Evolutionary conservation across 2,329 filamentous ascomycete genomes (phyloP).

Genomic region (Colletotrichum trifolii): DNA sequence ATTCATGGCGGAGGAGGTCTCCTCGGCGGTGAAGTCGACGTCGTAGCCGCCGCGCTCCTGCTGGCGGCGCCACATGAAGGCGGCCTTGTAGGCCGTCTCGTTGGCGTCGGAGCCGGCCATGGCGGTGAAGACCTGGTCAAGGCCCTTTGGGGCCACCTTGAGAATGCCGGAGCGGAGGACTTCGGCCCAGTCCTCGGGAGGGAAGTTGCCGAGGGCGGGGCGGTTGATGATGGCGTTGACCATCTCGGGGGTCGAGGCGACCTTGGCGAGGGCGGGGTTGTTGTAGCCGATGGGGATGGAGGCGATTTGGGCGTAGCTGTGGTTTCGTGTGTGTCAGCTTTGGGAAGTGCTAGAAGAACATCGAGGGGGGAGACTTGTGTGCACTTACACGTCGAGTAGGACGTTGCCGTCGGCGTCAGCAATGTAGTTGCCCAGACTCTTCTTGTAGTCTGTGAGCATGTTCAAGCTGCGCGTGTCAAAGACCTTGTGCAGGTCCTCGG

Average conservation of each 20-base stretch:
- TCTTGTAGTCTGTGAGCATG: constrained; percentile 81
- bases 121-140: constrained; percentile 91
- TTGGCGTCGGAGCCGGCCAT: constrained; percentile 93
- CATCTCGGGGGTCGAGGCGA: constrained; percentile 83
- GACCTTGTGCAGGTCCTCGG: constrained; percentile 78
- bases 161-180: constrained; percentile 85
- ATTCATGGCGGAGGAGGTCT: constrained; percentile 80
- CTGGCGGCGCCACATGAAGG: constrained; percentile 92
- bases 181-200: constrained; percentile 83
- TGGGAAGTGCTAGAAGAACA: not conserved
- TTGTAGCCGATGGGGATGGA: constrained; percentile 95
- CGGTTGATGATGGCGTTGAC: constrained; percentile 84
- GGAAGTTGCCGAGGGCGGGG: constrained; percentile 91
- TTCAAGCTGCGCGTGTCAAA: constrained; percentile 90
- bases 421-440: constrained; percentile 84
- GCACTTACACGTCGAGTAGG: constrained; percentile 75
- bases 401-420: constrained; percentile 77
- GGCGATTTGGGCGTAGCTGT: constrained; percentile 87
- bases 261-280: constrained; percentile 79
- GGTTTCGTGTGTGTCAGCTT: not conserved
- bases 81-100: constrained; percentile 94
- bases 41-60: constrained; percentile 81
- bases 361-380: no score
- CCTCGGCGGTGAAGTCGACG: constrained; percentile 83
- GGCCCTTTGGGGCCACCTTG: constrained; percentile 82